phyloP scores from a whole-genome alignment of 495 filamentous ascomycete species.

The Physcia stellaris region DNA sequence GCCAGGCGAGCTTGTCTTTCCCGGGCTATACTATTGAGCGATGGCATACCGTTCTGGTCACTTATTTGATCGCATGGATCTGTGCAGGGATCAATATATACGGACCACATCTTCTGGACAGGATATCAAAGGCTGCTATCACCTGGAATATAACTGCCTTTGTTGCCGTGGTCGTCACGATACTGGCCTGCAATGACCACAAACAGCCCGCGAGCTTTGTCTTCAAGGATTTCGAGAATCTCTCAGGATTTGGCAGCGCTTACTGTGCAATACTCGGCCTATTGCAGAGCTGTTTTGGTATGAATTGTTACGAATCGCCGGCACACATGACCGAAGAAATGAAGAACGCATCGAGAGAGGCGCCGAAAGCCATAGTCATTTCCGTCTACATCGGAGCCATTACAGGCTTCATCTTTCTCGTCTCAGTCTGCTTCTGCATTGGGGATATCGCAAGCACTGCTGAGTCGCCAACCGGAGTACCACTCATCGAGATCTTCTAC shows the following conservation, averaged over 20 bases:
- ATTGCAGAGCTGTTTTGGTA: slow-evolving; percentile 42
- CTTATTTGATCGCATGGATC: slow-evolving; percentile 33
- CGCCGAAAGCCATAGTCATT: slow-evolving; percentile 40
- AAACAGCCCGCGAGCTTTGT: slow-evolving; percentile 43
- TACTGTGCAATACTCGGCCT: slow-evolving; percentile 43
- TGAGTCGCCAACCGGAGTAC: slow-evolving; percentile 29
- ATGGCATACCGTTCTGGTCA: slow-evolving; percentile 43
- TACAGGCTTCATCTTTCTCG: slow-evolving; percentile 36
- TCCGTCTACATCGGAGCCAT: slow-evolving; percentile 37
- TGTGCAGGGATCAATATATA: slow-evolving; percentile 35
- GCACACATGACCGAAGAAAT: slow-evolving; percentile 24
- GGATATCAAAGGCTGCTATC: slow-evolving; percentile 36
- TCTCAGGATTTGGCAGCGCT: slow-evolving; percentile 34
- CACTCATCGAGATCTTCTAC: slow-evolving; percentile 35
- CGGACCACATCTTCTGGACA: slow-evolving; percentile 34
- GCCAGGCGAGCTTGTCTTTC: slow-evolving; percentile 38
- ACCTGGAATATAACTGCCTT: slow-evolving; percentile 43
- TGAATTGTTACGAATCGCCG: slow-evolving; percentile 33
- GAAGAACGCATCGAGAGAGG: slow-evolving; percentile 33
- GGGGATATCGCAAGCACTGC: slow-evolving; percentile 29
- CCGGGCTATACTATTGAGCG: slow-evolving; percentile 38
- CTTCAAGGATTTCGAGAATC: slow-evolving; percentile 42
- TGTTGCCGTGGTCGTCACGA: slow-evolving; percentile 33
- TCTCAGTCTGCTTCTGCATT: slow-evolving; percentile 37
- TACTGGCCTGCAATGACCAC: slow-evolving; percentile 39